Base-by-base conservation (phyloP, 176 grass and related monocot species). In the Triticum urartu region DNA sequence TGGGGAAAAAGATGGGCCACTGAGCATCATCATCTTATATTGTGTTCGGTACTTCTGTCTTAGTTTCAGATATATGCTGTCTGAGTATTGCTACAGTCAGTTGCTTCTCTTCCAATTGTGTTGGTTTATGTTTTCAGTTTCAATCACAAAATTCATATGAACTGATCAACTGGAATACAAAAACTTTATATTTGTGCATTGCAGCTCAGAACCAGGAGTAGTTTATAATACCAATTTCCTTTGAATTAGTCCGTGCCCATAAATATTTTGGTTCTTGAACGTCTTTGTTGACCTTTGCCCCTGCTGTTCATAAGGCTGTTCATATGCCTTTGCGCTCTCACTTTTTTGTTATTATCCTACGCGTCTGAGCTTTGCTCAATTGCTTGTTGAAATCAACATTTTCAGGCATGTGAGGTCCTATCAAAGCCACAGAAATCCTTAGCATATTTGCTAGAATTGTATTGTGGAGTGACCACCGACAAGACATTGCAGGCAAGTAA, bases 351-450 rank as follows among this genome's bases (percentile, higher is more conserved):
- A 11, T 80, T 22, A 88, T 83, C 4, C 21, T 64, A 64, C 47
- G 7, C 14, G 4, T 56, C 14, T 79, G 11, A 35, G 17, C n/a
- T 73, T 65, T 87, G 42, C 18, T 83, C 59, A 83, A 36, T 74
- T 83, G 21, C 3, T 40, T 68, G 4, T 59, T 60, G 43, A 59
- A 70, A 66, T 34, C 59, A 73, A 36, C 84, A 61, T 82, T 68
- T 84, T 84, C 91, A 98, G 96, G 96, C 93, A 26, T 98, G 93
- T 68, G 93, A 95, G 54, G 83, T 95, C 86, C 87, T 98, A 40
- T 95, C 78, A 71, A 98, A 98, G 79, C 93, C 93, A 48, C 93
- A 98, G 40, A 98, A 98, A 90, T 98, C 95, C 62, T 91, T 95
- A 79, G 93, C 96, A 68, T 98, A 98, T 90, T 89, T 98, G 88